A percentile compares a stretch with the other conserved stretches of the same genome.
phyloP scores from a whole-genome alignment of 2,329 filamentous ascomycete species.

The Pseudocercospora pini-densiflorae region DNA sequence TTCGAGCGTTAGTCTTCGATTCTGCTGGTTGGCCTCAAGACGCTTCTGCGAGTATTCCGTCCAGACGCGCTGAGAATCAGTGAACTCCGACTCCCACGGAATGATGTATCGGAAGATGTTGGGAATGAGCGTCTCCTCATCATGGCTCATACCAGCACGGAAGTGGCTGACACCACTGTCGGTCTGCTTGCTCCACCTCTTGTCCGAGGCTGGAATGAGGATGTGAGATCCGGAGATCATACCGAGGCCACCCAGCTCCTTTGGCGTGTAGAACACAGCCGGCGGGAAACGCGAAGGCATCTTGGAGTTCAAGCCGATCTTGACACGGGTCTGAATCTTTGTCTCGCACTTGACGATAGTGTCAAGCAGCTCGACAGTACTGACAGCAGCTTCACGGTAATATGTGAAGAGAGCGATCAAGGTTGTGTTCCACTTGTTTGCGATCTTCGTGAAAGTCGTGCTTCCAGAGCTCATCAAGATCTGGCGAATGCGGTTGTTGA shows the following conservation, averaged over 20 bases:
- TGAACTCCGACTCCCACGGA: slow-evolving; percentile 98
- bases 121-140: slow-evolving; percentile 95
- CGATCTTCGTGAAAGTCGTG: slow-evolving; percentile 99
- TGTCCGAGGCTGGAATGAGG: slow-evolving; percentile 94
- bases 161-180: slow-evolving; percentile 97
- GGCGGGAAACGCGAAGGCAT: slow-evolving; percentile 99
- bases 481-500: slow-evolving; percentile 98
- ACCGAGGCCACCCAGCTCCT: slow-evolving; percentile 92
- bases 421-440: slow-evolving; percentile 99
- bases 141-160: slow-evolving; percentile 95
- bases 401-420: slow-evolving; percentile 98
- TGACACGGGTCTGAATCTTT: slow-evolving; percentile 98
- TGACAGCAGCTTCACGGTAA: slow-evolving; percentile 96
- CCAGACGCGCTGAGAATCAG: slow-evolving; percentile 98
- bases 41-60: slow-evolving; percentile 99
- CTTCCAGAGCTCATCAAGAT: slow-evolving; percentile 99
- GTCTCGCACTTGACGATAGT: slow-evolving; percentile 99
- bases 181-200: slow-evolving; percentile 98
- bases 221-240: slow-evolving; percentile 99
- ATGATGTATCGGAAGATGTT: slow-evolving; percentile 99
- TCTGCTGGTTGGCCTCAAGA: slow-evolving; percentile 95
- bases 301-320: slow-evolving; percentile 98
- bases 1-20: slow-evolving; percentile 89
- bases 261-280: slow-evolving; percentile 98
- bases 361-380: slow-evolving; percentile 89